phyloP scores from a whole-genome alignment of 1,284 basidiomycete species.

The Pyrrhoderma noxium region DNA sequence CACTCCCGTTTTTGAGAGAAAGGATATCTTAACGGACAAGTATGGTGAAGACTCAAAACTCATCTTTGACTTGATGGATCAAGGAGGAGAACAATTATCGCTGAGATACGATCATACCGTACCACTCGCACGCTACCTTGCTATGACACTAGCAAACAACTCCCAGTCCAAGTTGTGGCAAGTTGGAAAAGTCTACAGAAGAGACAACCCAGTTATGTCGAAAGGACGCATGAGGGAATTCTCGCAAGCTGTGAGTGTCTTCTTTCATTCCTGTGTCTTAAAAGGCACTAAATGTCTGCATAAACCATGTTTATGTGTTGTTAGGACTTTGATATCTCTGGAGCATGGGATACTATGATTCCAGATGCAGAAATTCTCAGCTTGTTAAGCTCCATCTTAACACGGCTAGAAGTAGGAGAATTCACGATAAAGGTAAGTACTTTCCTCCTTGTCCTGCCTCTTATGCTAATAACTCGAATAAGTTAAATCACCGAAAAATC shows the following conservation, averaged over 20 bases:
- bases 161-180: constrained; percentile 86
- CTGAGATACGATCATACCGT: constrained; percentile 97
- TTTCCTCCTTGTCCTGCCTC: background rate
- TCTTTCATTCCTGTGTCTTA: background rate
- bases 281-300: background rate
- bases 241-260: constrained; percentile 80
- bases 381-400: constrained; percentile 76
- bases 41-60: constrained; percentile 98
- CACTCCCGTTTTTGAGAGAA: constrained; percentile 97
- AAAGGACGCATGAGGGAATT: constrained; percentile 99
- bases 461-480: background rate
- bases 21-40: constrained; percentile 92
- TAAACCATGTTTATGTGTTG: constrained; percentile 29
- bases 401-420: constrained; percentile 82
- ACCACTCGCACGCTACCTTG: constrained; percentile 91
- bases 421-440: constrained; percentile 83
- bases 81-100: constrained; percentile 96
- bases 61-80: constrained; percentile 97
- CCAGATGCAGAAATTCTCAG: constrained; percentile 91
- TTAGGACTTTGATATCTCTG: constrained; percentile 96
- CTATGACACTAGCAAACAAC: constrained; percentile 81
- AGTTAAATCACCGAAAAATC: constrained; percentile 96
- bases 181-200: constrained; percentile 94
- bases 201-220: constrained; percentile 96
- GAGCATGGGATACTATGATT: constrained; percentile 92